Evolutionary conservation across 2,329 filamentous ascomycete species (phyloP), one percentile per base, ranked within the genome.

Genomic region (Alternaria sp.): DNA sequence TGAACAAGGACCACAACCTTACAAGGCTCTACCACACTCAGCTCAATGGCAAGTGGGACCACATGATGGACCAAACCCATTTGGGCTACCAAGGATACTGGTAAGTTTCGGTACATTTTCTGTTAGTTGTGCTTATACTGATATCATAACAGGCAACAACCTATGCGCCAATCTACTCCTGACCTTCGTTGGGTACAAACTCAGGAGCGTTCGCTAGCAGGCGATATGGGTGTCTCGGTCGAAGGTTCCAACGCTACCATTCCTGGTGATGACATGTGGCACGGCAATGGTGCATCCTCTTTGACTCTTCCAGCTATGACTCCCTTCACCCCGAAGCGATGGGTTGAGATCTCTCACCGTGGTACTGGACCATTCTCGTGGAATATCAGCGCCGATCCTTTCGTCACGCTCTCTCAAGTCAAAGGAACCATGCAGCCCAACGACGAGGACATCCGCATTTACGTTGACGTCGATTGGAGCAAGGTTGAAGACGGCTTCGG

Each of bases 101-200:
- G 77, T 78, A 63, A 64, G 71, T 64, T 38, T 86, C 84, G 12
- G 14, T 16, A 11, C 8, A 4, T 9, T 6, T 9, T 14, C 5
- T 10, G 8, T 5, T 9, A 32, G 1, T 7, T 12, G 3, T 18
- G 3, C 9, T 46, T 7, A 54, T 50, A 30, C 43, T 68, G 34
- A 62, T 16, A 12, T 10, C 28, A 40, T 30, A 5, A 27, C 78
- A 78, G 89, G 89, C 90, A 92, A 76, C 89, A 92, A 73, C 89
- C 90, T 1, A 91, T 91, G 89, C 82, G 89, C 34, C 90, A 92
- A 71, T 85, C 85, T 0, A 83, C 90, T 1, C 89, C 89, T 0
- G 84, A 86, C 8, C 81, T 91, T 64, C 79, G 83, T 5, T 89
- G 86, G 65, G 86, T 89, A 1, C 86, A 89, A 72, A 82, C 81